Evolutionary conservation across 257 asterid genomes (phyloP).

Genomic region (Oldenlandia corymbosa): DNA sequence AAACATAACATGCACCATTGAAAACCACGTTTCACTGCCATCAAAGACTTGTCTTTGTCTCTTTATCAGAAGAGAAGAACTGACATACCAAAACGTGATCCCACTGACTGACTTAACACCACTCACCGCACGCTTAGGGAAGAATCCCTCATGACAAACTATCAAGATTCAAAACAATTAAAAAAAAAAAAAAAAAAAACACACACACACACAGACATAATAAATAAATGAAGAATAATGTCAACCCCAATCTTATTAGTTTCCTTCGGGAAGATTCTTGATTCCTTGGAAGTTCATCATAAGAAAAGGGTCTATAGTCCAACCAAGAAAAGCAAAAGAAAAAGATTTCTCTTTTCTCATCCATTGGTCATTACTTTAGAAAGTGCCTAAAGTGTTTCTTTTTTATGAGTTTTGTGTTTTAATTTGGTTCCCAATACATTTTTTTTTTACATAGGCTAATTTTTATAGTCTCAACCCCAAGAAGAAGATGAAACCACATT

Average conservation of each 20-base stretch:
- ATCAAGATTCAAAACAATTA: conserved; percentile 14
- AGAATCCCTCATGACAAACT: conserved; percentile 26
- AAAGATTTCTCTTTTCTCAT: neutral
- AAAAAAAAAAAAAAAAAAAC: too few relatives aligned
- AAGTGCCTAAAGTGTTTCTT: too few relatives aligned
- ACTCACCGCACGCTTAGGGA: conserved; percentile 50
- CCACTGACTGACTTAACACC: conserved; percentile 22
- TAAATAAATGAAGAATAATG: neutral
- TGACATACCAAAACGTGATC: conserved; percentile 54
- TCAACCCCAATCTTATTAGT: neutral
- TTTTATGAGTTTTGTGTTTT: too few relatives aligned
- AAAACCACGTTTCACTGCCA: conserved; percentile 38
- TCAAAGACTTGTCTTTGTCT: conserved; percentile 52
- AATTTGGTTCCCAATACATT: too few relatives aligned
- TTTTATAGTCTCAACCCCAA: too few relatives aligned
- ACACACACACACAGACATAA: too few relatives aligned
- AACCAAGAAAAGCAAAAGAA: neutral
- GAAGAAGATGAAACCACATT: too few relatives aligned
- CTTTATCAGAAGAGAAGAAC: too few relatives aligned
- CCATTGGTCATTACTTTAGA: too few relatives aligned
- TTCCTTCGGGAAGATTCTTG: neutral
- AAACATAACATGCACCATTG: conserved; percentile 33
- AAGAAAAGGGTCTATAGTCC: too few relatives aligned
- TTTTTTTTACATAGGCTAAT: too few relatives aligned
- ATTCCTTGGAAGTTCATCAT: neutral